These are phyloP conservation scores for Wickerhamomyces silvicola DNA, from an alignment of 805 yeast species.

Conservation along the genomic window DNA sequence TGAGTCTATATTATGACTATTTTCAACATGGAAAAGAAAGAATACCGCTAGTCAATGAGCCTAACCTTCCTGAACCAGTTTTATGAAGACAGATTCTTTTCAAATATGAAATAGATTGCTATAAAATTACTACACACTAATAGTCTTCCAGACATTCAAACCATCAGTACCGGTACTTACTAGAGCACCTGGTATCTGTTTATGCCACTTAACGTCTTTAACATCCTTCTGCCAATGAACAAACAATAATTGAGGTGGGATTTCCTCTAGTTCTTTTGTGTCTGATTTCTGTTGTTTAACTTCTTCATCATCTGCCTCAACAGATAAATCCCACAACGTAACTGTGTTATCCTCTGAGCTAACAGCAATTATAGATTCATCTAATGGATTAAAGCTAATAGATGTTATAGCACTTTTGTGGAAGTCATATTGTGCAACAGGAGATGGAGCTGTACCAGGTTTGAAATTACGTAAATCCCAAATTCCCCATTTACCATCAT, in stretches of 20 bases:
- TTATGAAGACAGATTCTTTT: no score
- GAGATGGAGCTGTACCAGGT: conserved; percentile 45
- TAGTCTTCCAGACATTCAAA: conserved; percentile 91
- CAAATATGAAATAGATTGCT: no score
- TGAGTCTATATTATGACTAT: conserved; percentile 52
- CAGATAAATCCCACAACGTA: conserved; percentile 96
- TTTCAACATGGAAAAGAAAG: no score
- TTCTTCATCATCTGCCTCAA: conserved; percentile 98
- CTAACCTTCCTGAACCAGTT: no score
- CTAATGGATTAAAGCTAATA: conserved; percentile 89
- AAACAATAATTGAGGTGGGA: conserved; percentile 92
- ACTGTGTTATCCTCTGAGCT: conserved; percentile 96
- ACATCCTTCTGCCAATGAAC: conserved; percentile 98
- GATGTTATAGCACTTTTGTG: conserved; percentile 92
- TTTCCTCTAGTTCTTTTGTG: conserved; percentile 72
- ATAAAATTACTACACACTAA: conserved; percentile 89
- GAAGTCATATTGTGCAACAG: conserved; percentile 93
- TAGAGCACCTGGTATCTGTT: conserved; percentile 92
- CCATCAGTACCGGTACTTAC: conserved; percentile 96
- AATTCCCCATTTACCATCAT: conserved; percentile 95
- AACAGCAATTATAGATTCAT: conserved; percentile 92
- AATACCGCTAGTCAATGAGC: no score
- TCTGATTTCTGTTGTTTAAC: conserved; percentile 78
- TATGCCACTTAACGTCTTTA: conserved; percentile 97
- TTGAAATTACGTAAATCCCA: conserved; percentile 93